These are phyloP conservation scores for Backusella parvicylindrica DNA, from an alignment of 192 early-diverging fungal species.

Conservation along the genomic window DNA sequence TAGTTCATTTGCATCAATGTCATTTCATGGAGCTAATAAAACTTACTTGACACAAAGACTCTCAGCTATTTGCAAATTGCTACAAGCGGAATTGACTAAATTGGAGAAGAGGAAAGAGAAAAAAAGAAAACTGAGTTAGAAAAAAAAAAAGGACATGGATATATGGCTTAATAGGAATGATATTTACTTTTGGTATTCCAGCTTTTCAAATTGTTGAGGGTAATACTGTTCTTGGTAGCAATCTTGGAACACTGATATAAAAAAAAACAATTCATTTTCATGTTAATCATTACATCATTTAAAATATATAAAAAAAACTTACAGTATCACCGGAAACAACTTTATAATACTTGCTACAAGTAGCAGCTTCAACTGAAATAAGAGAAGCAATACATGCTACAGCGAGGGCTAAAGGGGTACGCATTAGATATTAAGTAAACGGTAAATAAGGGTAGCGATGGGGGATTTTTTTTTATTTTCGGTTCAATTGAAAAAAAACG, in stretches of 20 bases:
- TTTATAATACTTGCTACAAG: slow-evolving; percentile 6
- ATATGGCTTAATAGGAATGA: not conserved
- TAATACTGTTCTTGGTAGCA: not conserved
- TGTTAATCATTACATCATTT: not conserved
- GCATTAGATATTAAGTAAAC: not conserved
- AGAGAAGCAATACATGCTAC: not conserved
- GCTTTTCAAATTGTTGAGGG: not conserved
- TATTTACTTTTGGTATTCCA: slow-evolving; percentile 20
- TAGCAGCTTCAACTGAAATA: not conserved
- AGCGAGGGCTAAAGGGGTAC: not conserved
- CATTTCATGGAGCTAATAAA: not conserved
- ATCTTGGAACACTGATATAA: slow-evolving; percentile 6
- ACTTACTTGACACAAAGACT: slow-evolving; percentile 19
- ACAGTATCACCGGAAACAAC: slow-evolving; percentile 12
- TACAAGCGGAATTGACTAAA: slow-evolving; percentile 20
- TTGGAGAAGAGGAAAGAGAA: not conserved
- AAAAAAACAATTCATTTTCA: not conserved
- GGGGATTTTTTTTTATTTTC: not conserved
- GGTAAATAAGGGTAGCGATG: not conserved
- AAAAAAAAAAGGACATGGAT: not conserved
- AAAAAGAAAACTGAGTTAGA: not conserved
- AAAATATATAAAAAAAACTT: not conserved
- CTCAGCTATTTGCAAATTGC: slow-evolving; percentile 17
- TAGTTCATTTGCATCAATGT: not conserved
- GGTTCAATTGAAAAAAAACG: not conserved